Percentiles rank a stretch among this genome's conserved stretches.
phyloP scores from a whole-genome alignment of 352 stramenopile genomes.

The Peronospora belbahrii region DNA sequence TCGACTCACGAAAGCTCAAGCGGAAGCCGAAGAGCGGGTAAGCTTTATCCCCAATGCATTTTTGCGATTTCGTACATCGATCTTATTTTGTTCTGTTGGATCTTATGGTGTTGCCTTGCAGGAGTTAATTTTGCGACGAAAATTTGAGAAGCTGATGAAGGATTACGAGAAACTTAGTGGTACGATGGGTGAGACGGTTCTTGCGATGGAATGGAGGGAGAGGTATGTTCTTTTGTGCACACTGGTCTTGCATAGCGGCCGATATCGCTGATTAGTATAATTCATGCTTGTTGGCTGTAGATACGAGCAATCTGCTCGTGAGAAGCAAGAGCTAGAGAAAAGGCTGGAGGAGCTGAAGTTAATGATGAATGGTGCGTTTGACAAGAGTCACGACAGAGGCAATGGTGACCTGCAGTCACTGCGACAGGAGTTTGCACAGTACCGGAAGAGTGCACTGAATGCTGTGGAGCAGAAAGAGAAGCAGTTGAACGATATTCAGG shows the following conservation, averaged over 20 bases:
- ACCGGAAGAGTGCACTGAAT: slow-evolving; percentile 67
- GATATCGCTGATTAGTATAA: background rate
- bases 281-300: slow-evolving; percentile 13
- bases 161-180: slow-evolving; percentile 83
- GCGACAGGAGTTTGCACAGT: slow-evolving; percentile 73
- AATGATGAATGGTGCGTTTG: slow-evolving; percentile 28
- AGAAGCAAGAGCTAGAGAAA: slow-evolving; percentile 74
- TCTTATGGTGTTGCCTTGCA: slow-evolving; percentile 13
- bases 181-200: slow-evolving; percentile 77
- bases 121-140: slow-evolving; percentile 74
- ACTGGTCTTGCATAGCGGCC: background rate
- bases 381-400: slow-evolving; percentile 14
- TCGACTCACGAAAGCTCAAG: slow-evolving; percentile 63
- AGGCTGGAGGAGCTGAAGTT: slow-evolving; percentile 62
- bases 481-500: slow-evolving; percentile 60
- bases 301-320: slow-evolving; percentile 64
- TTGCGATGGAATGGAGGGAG: slow-evolving; percentile 81
- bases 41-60: background rate
- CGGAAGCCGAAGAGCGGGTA: slow-evolving; percentile 71
- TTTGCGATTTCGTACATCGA: background rate
- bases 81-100: background rate
- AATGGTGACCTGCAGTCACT: slow-evolving; percentile 55
- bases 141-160: slow-evolving; percentile 81
- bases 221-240: slow-evolving; percentile 23
- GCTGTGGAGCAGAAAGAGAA: slow-evolving; percentile 81